Evolutionary conservation across 805 yeast genomes (phyloP).

Genomic region (Saccharomycopsis babjevae): DNA sequence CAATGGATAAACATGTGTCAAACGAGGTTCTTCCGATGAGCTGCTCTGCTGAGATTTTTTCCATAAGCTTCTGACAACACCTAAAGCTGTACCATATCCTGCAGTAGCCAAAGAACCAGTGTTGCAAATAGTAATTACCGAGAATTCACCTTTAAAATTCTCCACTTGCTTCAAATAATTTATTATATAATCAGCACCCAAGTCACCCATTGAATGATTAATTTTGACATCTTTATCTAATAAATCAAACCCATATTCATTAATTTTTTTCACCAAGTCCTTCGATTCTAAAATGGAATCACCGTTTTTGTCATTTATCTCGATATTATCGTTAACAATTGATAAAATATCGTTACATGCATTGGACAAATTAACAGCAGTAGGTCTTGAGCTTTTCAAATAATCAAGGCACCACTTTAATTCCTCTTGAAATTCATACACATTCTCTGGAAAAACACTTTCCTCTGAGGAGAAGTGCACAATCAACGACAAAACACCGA

Average conservation of each 20-base stretch:
- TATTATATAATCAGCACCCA: slow-evolving; percentile 65
- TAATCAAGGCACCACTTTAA: slow-evolving; percentile 46
- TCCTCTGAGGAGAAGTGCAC: slow-evolving; percentile 42
- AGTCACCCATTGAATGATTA: slow-evolving; percentile 66
- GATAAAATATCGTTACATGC: slow-evolving; percentile 38
- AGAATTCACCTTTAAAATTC: slow-evolving; percentile 51
- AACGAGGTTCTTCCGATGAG: slow-evolving; percentile 30
- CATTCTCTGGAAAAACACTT: slow-evolving; percentile 26
- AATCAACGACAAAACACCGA: slow-evolving; percentile 75
- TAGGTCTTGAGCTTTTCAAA: slow-evolving; percentile 75
- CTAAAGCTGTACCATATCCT: slow-evolving; percentile 95
- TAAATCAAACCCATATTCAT: slow-evolving; percentile 39
- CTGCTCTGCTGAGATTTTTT: slow-evolving; percentile 25
- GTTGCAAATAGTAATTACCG: slow-evolving; percentile 87
- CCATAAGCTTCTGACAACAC: slow-evolving; percentile 73
- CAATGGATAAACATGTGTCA: slow-evolving; percentile 71
- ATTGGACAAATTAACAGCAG: slow-evolving; percentile 86
- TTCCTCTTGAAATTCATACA: slow-evolving; percentile 27
- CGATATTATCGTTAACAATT: slow-evolving; percentile 24
- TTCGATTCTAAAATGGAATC: slow-evolving; percentile 18
- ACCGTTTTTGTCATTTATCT: slow-evolving; percentile 1
- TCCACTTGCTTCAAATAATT: slow-evolving; percentile 33
- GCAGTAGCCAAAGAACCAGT: slow-evolving; percentile 97
- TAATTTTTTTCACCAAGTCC: slow-evolving; percentile 22
- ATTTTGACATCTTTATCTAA: slow-evolving; percentile 71